Evolutionary conservation across 495 filamentous ascomycete species (phyloP).

Genomic region (Xylaria nigripes): DNA sequence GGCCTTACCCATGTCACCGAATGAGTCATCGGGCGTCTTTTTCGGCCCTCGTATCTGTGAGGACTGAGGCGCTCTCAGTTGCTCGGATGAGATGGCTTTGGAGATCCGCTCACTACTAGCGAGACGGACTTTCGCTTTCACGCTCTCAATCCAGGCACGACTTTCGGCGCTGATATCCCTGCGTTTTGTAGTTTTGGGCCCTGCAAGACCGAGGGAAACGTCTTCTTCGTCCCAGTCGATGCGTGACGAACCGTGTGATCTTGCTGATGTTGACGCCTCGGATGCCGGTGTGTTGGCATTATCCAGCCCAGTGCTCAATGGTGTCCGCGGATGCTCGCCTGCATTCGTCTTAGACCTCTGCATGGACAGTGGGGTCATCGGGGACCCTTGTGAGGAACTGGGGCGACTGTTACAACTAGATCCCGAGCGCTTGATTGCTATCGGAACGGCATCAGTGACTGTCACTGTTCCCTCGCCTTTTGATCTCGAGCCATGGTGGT

Average conservation of each 20-base stretch:
- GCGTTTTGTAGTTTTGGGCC: slow-evolving; percentile 48
- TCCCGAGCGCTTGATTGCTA: slow-evolving; percentile 14
- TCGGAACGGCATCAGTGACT: slow-evolving; percentile 46
- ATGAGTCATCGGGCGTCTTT: slow-evolving; percentile 30
- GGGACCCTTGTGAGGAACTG: slow-evolving; percentile 29
- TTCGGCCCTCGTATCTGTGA: slow-evolving; percentile 17
- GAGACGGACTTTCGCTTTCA: slow-evolving; percentile 57
- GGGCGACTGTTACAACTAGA: slow-evolving; percentile 39
- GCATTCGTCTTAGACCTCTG: slow-evolving; percentile 43
- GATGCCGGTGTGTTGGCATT: slow-evolving; percentile 27
- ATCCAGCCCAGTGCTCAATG: slow-evolving; percentile 14
- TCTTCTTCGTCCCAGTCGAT: slow-evolving; percentile 50
- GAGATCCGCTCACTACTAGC: slow-evolving; percentile 40
- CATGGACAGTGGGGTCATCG: slow-evolving; percentile 35
- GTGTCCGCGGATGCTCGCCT: slow-evolving; percentile 32
- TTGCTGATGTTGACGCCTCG: slow-evolving; percentile 13
- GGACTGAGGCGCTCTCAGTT: slow-evolving; percentile 8
- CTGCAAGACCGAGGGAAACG: slow-evolving; percentile 51
- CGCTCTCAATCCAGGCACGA: slow-evolving; percentile 62
- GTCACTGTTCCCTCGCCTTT: slow-evolving; percentile 45
- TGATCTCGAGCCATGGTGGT: slow-evolving; percentile 68
- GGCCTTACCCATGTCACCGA: slow-evolving; percentile 51
- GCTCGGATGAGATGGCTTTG: slow-evolving; percentile 7
- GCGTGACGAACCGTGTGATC: slow-evolving; percentile 37
- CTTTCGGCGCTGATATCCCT: slow-evolving; percentile 55